Evolutionary conservation across 306 rosid genomes (phyloP), one percentile per base, ranked within the genome.

Genomic region (Aeschynomene evenia): DNA sequence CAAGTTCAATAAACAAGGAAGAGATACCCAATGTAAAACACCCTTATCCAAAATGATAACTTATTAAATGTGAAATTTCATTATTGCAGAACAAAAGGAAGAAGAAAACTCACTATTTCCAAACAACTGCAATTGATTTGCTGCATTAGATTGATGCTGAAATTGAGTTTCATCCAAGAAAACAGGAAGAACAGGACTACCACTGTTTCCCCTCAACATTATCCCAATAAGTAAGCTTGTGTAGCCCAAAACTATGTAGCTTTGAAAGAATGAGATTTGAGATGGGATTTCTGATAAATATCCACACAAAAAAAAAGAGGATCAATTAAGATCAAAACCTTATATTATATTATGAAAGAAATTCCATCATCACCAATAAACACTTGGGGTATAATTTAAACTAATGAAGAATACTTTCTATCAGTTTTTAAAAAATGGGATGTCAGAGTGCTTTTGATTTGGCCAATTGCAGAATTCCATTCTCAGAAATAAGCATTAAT

Each of bases 41-140:
- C n/a, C 20, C 51, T n/a, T 3, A 45, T 45, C 51, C 19, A 45
- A 45, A 45, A 45, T 45, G 51, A 15, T 45, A 45, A 45, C n/a
- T 2, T 6, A 45, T 45, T 45, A 19, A 15, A 45, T 45, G 51
- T 0, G 21, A 18, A 37, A 21, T 12, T 40, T 48, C 58, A 59
- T 39, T 28, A 29, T 16, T 14, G 2, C 14, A 1, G 24, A 40
- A 42, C 29, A 39, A 70, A 74, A 55, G 26, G 72, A 40, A 28
- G 36, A 22, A 28, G 69, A 73, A 73, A 71, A 68, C 86, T 84
- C 69, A 89, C 96, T 55, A 46, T 70, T 89, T 56, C 85, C 86
- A 74, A 86, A 86, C 76, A 89, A 60, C 82, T 89, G 91, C 49
- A 89, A 82, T 69, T 89, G 89, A 79, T 82, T 85, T 65, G 91